Evolutionary conservation across 2,329 filamentous ascomycete species (phyloP).

Genomic region (Fusarium sp.): DNA sequence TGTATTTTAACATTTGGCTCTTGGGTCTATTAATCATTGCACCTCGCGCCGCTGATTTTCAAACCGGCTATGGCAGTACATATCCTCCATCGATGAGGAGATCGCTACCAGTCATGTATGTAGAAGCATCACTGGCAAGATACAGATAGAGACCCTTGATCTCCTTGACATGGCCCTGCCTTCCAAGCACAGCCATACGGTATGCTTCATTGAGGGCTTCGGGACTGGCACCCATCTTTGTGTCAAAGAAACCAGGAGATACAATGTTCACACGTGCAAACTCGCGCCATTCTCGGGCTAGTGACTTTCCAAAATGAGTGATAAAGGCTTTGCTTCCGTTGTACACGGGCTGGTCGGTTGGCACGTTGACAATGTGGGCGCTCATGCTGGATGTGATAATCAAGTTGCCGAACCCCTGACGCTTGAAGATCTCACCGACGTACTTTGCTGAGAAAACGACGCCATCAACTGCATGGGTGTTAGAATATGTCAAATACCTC

Average conservation of each 20-base stretch:
- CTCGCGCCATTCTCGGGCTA: conserved; percentile 66
- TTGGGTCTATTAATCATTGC: not conserved
- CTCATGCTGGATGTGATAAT: conserved; percentile 64
- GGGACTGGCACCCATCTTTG: conserved; percentile 60
- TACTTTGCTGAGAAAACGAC: conserved; percentile 58
- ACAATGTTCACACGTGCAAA: conserved; percentile 68
- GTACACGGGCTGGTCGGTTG: conserved; percentile 64
- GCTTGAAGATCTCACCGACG: conserved; percentile 56
- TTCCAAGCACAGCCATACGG: conserved; percentile 62
- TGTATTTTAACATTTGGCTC: not conserved
- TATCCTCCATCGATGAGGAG: conserved; percentile 35
- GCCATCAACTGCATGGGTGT: conserved; percentile 56
- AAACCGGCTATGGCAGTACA: conserved; percentile 14
- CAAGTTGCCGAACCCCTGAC: conserved; percentile 58
- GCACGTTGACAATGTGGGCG: conserved; percentile 61
- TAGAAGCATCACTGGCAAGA: conserved; percentile 60
- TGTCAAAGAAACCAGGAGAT: conserved; percentile 61
- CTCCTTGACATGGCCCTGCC: conserved; percentile 72
- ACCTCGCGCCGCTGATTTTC: not conserved
- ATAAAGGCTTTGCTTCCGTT: conserved; percentile 66
- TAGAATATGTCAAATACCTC: not conserved
- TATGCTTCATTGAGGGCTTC: conserved; percentile 58
- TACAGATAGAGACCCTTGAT: conserved; percentile 70
- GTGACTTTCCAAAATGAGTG: conserved; percentile 64
- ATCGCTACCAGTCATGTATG: conserved; percentile 37